These are phyloP conservation scores for Heracleum sosnowskyi DNA, from an alignment of 129 eudicot genomes.

Conservation along the genomic window DNA sequence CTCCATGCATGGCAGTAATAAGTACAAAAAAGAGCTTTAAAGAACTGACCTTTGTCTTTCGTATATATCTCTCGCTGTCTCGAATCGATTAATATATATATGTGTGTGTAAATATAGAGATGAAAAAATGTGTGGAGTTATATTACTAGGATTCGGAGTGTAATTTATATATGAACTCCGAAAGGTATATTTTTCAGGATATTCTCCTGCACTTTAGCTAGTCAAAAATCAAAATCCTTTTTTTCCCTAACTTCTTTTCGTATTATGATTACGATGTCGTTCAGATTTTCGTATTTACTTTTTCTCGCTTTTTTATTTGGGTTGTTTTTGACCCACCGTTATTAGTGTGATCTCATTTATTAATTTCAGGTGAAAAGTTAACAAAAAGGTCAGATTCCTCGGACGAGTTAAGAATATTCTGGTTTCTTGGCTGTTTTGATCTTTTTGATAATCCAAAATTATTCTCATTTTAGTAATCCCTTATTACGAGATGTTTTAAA, in stretches of 20 bases:
- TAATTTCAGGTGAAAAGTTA: not conserved
- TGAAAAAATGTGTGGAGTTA: not conserved
- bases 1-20: not conserved
- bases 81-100: not conserved
- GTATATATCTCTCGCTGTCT: not conserved
- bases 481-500: too few relatives aligned
- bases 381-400: too few relatives aligned
- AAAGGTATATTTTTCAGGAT: not conserved
- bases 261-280: not conserved
- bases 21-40: not conserved
- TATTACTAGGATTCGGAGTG: not conserved
- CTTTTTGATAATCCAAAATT: too few relatives aligned
- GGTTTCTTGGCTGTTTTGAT: too few relatives aligned
- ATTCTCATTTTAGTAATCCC: too few relatives aligned
- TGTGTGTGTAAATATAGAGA: not conserved
- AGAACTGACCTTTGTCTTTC: not conserved
- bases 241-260: not conserved
- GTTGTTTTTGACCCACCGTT: not conserved
- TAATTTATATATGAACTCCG: not conserved
- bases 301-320: not conserved
- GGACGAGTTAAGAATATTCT: too few relatives aligned
- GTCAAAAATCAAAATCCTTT: not conserved
- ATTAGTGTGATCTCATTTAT: conserved; percentile 2
- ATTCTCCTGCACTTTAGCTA: not conserved
- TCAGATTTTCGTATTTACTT: not conserved